phyloP scores from a whole-genome alignment of 768 basidiomycete species.

The Rhizopogon salebrosus region DNA sequence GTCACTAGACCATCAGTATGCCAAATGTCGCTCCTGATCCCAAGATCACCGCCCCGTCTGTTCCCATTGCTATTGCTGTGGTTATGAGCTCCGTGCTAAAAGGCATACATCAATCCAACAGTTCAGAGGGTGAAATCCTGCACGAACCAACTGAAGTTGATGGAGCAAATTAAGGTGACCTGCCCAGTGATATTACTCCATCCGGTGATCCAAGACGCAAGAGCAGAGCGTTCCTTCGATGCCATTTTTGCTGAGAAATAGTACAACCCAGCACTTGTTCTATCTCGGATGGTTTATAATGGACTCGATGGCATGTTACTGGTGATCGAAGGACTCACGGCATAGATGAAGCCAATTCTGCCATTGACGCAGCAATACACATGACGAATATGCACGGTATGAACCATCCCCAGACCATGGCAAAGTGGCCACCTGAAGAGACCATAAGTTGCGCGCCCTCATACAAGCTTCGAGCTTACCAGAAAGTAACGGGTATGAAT shows the following conservation, averaged over 20 bases:
- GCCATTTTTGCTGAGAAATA: slow-evolving; percentile 25
- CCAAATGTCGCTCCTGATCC: slow-evolving; percentile 16
- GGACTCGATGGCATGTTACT: not conserved
- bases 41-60: slow-evolving; percentile 15
- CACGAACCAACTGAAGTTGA: slow-evolving; percentile 16
- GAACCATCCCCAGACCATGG: slow-evolving; percentile 20
- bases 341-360: slow-evolving; percentile 17
- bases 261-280: slow-evolving; percentile 23
- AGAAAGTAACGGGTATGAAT: slow-evolving; percentile 12
- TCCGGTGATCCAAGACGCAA: slow-evolving; percentile 24
- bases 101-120: not conserved
- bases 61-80: slow-evolving; percentile 17
- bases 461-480: slow-evolving; percentile 6
- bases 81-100: slow-evolving; percentile 15
- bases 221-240: slow-evolving; percentile 17
- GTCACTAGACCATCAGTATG: slow-evolving; percentile 10
- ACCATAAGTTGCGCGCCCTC: not conserved
- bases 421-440: slow-evolving; percentile 16
- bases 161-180: slow-evolving; percentile 21
- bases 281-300: not conserved
- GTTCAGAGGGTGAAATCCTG: not conserved
- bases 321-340: slow-evolving; percentile 8
- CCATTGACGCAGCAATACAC: slow-evolving; percentile 16
- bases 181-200: slow-evolving; percentile 25
- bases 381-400: slow-evolving; percentile 15